Evolutionary conservation across 2,329 filamentous ascomycete genomes (phyloP).

Genomic region (Stagonosporopsis vannaccii): DNA sequence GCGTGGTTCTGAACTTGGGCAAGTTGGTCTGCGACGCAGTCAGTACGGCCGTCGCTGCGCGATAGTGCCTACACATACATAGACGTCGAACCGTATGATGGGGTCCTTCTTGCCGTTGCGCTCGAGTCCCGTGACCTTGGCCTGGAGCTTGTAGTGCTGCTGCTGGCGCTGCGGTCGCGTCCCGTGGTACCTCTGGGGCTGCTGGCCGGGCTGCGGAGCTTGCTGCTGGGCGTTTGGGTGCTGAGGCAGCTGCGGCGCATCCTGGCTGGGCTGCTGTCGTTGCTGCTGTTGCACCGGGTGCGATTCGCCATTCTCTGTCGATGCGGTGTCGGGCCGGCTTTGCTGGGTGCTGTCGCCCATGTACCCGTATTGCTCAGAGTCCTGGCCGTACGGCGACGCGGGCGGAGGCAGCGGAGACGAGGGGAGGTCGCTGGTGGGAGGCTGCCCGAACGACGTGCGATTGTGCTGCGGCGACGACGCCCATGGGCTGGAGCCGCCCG

Average conservation of each 20-base stretch:
- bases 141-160: conserved; percentile 84
- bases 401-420: conserved; percentile 51
- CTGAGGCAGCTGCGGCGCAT: conserved; percentile 36
- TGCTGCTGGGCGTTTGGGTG: conserved; percentile 48
- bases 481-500: conserved; percentile 68
- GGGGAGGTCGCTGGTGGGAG: conserved; percentile 52
- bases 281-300: conserved; percentile 41
- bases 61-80: conserved; percentile 67
- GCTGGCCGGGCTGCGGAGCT: conserved; percentile 49
- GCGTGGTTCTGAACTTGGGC: conserved; percentile 96
- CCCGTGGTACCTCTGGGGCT: conserved; percentile 57
- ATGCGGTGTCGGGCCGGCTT: conserved; percentile 32
- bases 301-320: conserved; percentile 47
- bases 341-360: conserved; percentile 42
- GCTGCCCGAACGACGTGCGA: conserved; percentile 56
- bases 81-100: conserved; percentile 92
- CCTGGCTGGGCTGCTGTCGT: conserved; percentile 46
- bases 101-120: conserved; percentile 94
- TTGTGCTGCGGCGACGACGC: conserved; percentile 64
- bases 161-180: conserved; percentile 56
- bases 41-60: conserved; percentile 6
- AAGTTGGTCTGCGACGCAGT: conserved; percentile 79
- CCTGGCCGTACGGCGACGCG: conserved; percentile 49
- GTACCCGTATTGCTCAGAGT: conserved; percentile 45
- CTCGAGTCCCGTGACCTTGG: conserved; percentile 93